Evolutionary conservation across 495 filamentous ascomycete genomes (phyloP), one percentile per base, ranked within the genome.

Genomic region (Trypethelium eluteriae): DNA sequence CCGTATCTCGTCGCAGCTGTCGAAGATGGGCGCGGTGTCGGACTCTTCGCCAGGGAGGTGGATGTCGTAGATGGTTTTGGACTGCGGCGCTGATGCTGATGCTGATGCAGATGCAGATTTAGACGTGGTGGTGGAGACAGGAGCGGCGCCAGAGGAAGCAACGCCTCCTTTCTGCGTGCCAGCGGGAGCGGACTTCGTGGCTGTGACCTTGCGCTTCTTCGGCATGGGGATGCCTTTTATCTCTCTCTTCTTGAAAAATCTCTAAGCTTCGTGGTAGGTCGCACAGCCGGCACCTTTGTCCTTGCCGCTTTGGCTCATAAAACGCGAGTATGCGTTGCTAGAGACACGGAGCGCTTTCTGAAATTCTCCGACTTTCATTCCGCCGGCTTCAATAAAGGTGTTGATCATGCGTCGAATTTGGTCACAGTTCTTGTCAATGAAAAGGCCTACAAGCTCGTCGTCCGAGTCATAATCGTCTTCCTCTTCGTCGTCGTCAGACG

Each of bases 1-100:
- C 2, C 82, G 79, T 38, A 86, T 70, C 67, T 84, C 82, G 68
- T 86, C 81, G 71, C 82, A 87, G 5, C 80, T 81, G 67, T 86
- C 83, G 71, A 72, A 85, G 25, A 86, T 71, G 3, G 71, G 71
- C 1, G 85, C 80, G 0, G 38, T 62, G 64, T 80, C 76, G 7
- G 69, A 67, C 10, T 64, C 56, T 49, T 70, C 69, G 32, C 66
- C 66, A 0, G 62, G 59, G 10, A 67, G 39, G 18, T 68, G 49
- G 38, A 70, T 65, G 56, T 25, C 50, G 53, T 46, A 9, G 39
- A 70, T 25, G 10, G 49, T 14, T 18, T 53, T 53, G 11, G 49
- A 53, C 18, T 11, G 49, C n/a, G 49, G 10, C n/a, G 49, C 16
- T 5, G 49, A 18, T 18, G 49, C 49, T 5, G 11, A 5, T 53